Evolutionary conservation across 345 rosid species (phyloP).

Genomic region (Heritiera littoralis): DNA sequence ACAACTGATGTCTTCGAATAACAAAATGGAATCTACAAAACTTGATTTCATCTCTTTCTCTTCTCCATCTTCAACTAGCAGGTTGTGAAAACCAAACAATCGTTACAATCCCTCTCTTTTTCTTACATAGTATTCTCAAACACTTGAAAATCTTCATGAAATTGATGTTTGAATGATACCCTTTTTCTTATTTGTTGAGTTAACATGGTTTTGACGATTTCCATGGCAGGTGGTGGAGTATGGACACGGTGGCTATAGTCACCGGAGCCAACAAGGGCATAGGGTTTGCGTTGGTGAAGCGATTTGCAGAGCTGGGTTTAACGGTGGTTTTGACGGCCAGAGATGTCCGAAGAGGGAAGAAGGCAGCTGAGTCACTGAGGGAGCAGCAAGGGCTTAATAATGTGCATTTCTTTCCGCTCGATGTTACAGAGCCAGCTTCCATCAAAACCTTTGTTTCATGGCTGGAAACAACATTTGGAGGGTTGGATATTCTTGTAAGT

Average conservation of each 20-base stretch:
- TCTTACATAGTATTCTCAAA: neutral
- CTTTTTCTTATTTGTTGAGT: neutral
- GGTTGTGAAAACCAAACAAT: neutral
- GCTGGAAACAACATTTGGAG: slow-evolving; percentile 42
- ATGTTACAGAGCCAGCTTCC: slow-evolving; percentile 62
- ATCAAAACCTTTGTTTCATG: slow-evolving; percentile 55
- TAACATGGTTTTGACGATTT: neutral
- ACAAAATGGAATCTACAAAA: slow-evolving; percentile 8
- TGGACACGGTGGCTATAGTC: slow-evolving; percentile 67
- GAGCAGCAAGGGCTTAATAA: slow-evolving; percentile 32
- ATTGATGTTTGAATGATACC: neutral
- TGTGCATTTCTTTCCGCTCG: slow-evolving; percentile 55
- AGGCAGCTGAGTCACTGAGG: slow-evolving; percentile 53
- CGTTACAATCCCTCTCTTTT: neutral
- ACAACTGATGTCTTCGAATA: too few species aligned
- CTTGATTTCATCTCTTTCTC: slow-evolving; percentile 9
- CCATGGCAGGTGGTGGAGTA: slow-evolving; percentile 70
- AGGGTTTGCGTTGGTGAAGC: slow-evolving; percentile 68
- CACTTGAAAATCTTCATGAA: neutral
- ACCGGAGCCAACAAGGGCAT: slow-evolving; percentile 94
- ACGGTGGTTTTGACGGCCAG: slow-evolving; percentile 74
- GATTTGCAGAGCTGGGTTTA: slow-evolving; percentile 59
- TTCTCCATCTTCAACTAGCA: neutral
- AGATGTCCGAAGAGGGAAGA: slow-evolving; percentile 52
- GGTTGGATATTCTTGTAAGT: slow-evolving; percentile 74